phyloP scores from a whole-genome alignment of 2,329 filamentous ascomycete genomes.

The Colletotrichum theobromicola region DNA sequence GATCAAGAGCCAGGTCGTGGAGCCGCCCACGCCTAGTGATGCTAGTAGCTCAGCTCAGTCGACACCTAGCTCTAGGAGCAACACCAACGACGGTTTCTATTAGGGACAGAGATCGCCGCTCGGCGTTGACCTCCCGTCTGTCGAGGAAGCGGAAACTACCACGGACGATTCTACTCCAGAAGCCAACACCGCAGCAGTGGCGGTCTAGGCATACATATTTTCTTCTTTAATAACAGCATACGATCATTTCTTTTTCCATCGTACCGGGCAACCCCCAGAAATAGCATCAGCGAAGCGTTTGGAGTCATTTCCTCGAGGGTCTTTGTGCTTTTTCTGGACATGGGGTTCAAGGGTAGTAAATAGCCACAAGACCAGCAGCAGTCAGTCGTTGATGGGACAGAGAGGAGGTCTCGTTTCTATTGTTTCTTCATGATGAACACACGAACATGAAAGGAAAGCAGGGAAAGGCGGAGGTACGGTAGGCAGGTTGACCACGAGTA shows the following conservation, averaged over 20 bases:
- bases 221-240: not conserved
- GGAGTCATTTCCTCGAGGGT: conserved; percentile 20
- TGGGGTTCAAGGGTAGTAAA: not conserved
- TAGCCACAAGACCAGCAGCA: not conserved
- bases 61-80: conserved; percentile 19
- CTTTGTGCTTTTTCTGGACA: conserved; percentile 6
- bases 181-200: not conserved
- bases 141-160: not conserved
- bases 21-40: conserved; percentile 68
- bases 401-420: not conserved
- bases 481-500: not conserved
- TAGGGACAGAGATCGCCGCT: conserved; percentile 9
- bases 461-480: not conserved
- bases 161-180: not conserved
- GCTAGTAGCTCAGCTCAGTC: conserved; percentile 46
- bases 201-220: not conserved
- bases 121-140: not conserved
- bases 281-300: conserved; percentile 26
- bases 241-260: not conserved
- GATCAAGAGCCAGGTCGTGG: conserved; percentile 69
- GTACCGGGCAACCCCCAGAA: conserved; percentile 18
- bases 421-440: not conserved
- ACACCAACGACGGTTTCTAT: conserved; percentile 23
- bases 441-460: not conserved
- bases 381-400: not conserved